Base-by-base conservation (phyloP, 2,329 filamentous ascomycete genomes). In the Elsinoe fawcettii region DNA sequence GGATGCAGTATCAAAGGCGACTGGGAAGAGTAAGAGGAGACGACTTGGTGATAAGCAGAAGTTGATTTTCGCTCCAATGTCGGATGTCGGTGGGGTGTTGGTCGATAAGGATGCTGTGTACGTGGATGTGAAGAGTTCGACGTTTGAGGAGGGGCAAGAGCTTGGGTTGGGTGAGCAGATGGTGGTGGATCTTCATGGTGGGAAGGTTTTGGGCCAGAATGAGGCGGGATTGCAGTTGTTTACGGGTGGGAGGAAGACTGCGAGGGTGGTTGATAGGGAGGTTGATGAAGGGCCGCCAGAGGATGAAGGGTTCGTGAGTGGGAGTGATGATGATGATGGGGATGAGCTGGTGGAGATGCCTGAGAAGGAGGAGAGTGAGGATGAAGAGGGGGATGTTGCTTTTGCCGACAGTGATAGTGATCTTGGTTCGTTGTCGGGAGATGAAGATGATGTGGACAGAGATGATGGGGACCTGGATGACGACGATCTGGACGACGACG, bases 391-490 rank as follows among this genome's bases (percentile, higher is more conserved):
- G 27, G 89, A 96, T 56, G 66, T 97, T 58, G 89, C 85, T 1
- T 99, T 96, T 74, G 93, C 93, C 12, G 93, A 99, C 67, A 96
- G 90, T 66, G 95, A 99, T 70, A 99, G 93, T 0, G 95, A 99
- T 69, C 79, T 99, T 3, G 93, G 93, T 5, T 96, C 92, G 2
- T 73, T 96, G 61, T 95, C 89, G 7, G 77, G 77, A 57, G 75
- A 65, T 9, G 68, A 69, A 12, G 75, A 75, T 18, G 74, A 75
- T 2, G 74, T 73, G 1, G 66, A 65, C 11, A 61, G 64, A 39
- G 61, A 61, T 3, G 70, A 73, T 23, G 80, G 77, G 1, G 81
- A 81, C 22, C 86, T 88, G 53, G 88, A 90, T 41, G 84, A 85
- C 34, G 86, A 76, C n/a, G 43, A 47, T 4, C 30, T 39, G 18